Conservation (phyloP, 2,329 filamentous ascomycete genomes). For the Fusarium equiseti region DNA sequence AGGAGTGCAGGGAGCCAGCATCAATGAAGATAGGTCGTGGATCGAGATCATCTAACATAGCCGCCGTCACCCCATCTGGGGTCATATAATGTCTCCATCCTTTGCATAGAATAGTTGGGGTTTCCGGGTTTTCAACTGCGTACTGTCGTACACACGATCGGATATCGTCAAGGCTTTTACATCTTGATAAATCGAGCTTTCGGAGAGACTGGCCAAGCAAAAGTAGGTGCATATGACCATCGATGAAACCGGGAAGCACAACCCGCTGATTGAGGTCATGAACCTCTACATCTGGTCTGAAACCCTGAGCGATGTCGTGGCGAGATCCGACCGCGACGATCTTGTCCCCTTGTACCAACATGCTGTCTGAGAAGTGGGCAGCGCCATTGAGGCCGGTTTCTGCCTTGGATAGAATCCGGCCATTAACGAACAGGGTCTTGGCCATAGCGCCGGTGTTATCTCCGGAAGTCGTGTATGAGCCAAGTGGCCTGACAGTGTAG, state of each 20-base stretch:
- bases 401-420: too few relatives aligned
- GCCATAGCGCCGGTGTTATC: too few relatives aligned
- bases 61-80: constrained; percentile 57
- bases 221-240: constrained; percentile 68
- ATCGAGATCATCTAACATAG: constrained; percentile 63
- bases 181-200: constrained; percentile 62
- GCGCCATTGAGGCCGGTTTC: too few relatives aligned
- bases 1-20: constrained; percentile 66
- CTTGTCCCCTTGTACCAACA: too few relatives aligned
- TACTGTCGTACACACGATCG: constrained; percentile 57
- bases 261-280: constrained; percentile 50
- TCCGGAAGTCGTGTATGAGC: too few relatives aligned
- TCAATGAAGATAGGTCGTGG: constrained; percentile 67
- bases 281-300: not conserved
- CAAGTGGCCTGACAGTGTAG: too few relatives aligned
- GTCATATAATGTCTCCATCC: constrained; percentile 64
- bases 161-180: constrained; percentile 62
- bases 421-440: too few relatives aligned
- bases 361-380: too few relatives aligned
- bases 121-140: constrained; percentile 59
- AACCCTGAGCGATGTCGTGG: too few relatives aligned
- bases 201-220: constrained; percentile 64
- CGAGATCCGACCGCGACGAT: too few relatives aligned
- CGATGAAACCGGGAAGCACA: constrained; percentile 67
- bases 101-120: constrained; percentile 63